Conservation (phyloP, 164 flowering plant genomes). For the Piper longum region DNA sequence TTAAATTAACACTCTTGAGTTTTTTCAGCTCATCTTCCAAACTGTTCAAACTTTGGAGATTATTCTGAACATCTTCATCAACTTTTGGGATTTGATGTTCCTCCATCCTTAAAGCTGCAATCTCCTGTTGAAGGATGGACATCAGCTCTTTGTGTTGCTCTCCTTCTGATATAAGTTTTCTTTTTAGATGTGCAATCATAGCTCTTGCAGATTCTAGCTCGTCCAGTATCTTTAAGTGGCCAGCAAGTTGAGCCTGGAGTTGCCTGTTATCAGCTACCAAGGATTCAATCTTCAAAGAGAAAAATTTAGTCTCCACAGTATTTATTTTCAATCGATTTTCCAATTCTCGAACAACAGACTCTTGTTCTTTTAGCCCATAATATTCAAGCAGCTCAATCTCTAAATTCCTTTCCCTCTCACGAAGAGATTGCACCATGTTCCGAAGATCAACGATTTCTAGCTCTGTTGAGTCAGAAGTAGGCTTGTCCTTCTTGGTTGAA, state of each 20-base stretch:
- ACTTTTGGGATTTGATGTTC: conserved; percentile 18
- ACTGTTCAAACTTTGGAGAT: conserved; percentile 28
- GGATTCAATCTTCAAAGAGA: conserved; percentile 57
- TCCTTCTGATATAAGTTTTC: conserved; percentile 34
- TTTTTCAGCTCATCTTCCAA: conserved; percentile 37
- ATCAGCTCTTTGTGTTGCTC: conserved; percentile 56
- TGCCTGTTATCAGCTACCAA: conserved; percentile 59
- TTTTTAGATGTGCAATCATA: conserved; percentile 21
- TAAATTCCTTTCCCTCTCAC: conserved; percentile 62
- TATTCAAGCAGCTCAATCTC: conserved; percentile 53
- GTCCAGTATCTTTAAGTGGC: conserved; percentile 30
- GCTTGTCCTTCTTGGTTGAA: conserved; percentile 3
- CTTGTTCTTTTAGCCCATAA: conserved; percentile 37
- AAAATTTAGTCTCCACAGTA: conserved; percentile 60
- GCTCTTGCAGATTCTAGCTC: conserved; percentile 46
- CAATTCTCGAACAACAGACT: conserved; percentile 56
- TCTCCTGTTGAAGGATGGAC: conserved; percentile 40
- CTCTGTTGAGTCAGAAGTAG: conserved; percentile 18
- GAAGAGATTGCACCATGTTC: conserved; percentile 33
- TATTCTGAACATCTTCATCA: conserved; percentile 16
- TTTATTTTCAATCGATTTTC: conserved; percentile 55
- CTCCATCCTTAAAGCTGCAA: conserved; percentile 35
- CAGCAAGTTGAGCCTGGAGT: conserved; percentile 48
- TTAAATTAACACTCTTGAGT: conserved; percentile 31
- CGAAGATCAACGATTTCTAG: conserved; percentile 36